Conservation (phyloP, 352 stramenopile genomes). For the Phytopythium delawarense region DNA sequence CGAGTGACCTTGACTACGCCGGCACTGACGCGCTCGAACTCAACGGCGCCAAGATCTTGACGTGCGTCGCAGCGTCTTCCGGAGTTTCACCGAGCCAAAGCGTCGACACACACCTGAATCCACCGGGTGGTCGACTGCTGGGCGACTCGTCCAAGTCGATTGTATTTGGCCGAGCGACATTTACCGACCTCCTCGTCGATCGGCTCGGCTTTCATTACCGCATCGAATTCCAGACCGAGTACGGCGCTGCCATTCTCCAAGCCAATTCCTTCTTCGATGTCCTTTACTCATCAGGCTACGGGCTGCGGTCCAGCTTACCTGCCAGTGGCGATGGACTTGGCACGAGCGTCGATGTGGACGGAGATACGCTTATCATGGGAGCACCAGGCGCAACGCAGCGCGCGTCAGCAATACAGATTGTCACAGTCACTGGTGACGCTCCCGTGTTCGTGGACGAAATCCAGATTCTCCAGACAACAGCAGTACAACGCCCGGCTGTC, state of each 20-base stretch:
- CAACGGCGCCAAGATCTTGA: slow-evolving; percentile 69
- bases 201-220: slow-evolving; percentile 66
- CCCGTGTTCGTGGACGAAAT: slow-evolving; percentile 63
- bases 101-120: slow-evolving; percentile 76
- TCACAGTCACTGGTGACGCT: slow-evolving; percentile 48
- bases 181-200: slow-evolving; percentile 72
- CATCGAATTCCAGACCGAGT: slow-evolving; percentile 48
- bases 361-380: slow-evolving; percentile 65
- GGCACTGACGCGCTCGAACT: slow-evolving; percentile 47
- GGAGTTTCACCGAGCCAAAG: slow-evolving; percentile 34
- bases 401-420: slow-evolving; percentile 67
- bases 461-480: slow-evolving; percentile 54
- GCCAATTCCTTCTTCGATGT: slow-evolving; percentile 56
- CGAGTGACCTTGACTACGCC: slow-evolving; percentile 63
- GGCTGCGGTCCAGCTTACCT: slow-evolving; percentile 53
- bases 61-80: slow-evolving; percentile 31
- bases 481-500: slow-evolving; percentile 49
- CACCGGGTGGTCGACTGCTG: slow-evolving; percentile 49
- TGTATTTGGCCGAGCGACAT: slow-evolving; percentile 53
- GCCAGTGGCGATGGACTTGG: slow-evolving; percentile 55
- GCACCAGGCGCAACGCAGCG: slow-evolving; percentile 50
- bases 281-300: slow-evolving; percentile 68
- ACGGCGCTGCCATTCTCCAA: slow-evolving; percentile 36
- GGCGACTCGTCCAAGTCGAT: slow-evolving; percentile 39
- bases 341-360: slow-evolving; percentile 62